Evolutionary conservation across 805 yeast species (phyloP).

Genomic region (Metschnikowia aberdeeniae): DNA sequence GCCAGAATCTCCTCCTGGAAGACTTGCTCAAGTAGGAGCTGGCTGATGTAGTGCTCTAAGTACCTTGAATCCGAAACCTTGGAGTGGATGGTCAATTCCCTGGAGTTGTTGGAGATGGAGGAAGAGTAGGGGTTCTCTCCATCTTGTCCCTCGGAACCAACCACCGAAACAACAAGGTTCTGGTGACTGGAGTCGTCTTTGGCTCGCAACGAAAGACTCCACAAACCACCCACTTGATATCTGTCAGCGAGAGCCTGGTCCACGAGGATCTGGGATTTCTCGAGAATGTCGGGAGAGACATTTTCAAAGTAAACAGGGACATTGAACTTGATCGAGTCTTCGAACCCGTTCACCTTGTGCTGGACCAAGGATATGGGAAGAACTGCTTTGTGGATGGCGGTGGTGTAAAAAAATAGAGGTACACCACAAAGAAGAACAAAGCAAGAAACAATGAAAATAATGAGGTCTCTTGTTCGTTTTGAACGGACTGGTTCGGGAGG

Average conservation of each 20-base stretch:
- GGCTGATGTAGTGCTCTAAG: constrained; percentile 34
- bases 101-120: constrained; percentile 36
- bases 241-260: constrained; percentile 24
- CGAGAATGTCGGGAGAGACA: constrained; percentile 26
- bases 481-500: constrained; percentile 10
- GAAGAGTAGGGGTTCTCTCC: constrained; percentile 9
- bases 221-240: constrained; percentile 15
- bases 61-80: constrained; percentile 17
- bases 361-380: constrained; percentile 48
- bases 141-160: constrained; percentile 23
- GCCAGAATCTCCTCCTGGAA: constrained; percentile 37
- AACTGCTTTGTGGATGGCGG: constrained; percentile 59
- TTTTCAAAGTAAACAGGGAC: constrained; percentile 45
- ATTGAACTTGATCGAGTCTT: constrained; percentile 22
- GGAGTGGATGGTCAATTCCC: constrained; percentile 30
- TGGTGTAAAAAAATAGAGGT: constrained; percentile 59
- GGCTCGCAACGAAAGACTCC: constrained; percentile 26
- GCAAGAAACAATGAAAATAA: constrained; percentile 15
- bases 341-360: constrained; percentile 20
- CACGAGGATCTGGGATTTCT: constrained; percentile 34
- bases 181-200: constrained; percentile 6
- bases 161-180: constrained; percentile 30
- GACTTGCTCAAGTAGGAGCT: constrained; percentile 34
- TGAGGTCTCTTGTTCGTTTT: constrained; percentile 8
- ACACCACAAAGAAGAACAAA: constrained; percentile 38